Evolutionary conservation across 2,329 filamentous ascomycete species (phyloP).

Genomic region (Ophiostoma sp.): DNA sequence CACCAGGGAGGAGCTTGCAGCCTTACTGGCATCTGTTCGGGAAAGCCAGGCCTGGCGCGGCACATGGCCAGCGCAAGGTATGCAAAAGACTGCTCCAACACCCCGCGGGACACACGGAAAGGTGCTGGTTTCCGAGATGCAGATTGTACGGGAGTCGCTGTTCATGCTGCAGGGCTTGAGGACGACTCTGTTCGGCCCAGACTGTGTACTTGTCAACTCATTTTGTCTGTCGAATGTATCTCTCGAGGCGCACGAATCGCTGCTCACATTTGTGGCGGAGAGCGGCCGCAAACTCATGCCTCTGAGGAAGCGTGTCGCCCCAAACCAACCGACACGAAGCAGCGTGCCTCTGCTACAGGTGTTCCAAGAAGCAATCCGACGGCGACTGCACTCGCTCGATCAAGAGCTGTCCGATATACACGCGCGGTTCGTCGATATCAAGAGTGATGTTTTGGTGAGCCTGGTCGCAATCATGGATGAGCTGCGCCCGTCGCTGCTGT

Average conservation of each 20-base stretch:
- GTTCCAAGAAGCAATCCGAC: constrained; percentile 60
- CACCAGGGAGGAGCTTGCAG: constrained; percentile 32
- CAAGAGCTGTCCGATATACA: constrained; percentile 55
- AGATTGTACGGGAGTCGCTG: constrained; percentile 69
- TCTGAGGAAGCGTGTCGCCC: constrained; percentile 42
- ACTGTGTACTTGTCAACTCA: constrained; percentile 37
- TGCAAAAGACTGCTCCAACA: background rate
- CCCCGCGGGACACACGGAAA: constrained; percentile 1
- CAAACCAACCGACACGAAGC: constrained; percentile 19
- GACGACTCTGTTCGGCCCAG: constrained; percentile 61
- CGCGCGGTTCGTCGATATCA: constrained; percentile 46
- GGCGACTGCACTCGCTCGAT: constrained; percentile 56
- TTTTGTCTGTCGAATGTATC: constrained; percentile 48
- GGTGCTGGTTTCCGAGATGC: constrained; percentile 59
- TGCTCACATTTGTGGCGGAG: constrained; percentile 45
- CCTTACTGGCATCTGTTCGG: constrained; percentile 36
- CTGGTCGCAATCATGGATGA: constrained; percentile 57
- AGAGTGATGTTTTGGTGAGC: constrained; percentile 56
- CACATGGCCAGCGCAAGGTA: background rate
- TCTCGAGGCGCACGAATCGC: constrained; percentile 46
- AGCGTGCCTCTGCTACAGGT: constrained; percentile 60
- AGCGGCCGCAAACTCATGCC: constrained; percentile 43
- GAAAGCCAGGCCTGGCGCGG: constrained; percentile 46
- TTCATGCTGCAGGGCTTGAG: constrained; percentile 80
- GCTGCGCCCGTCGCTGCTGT: constrained; percentile 48